Conservation (phyloP, 257 asterid genomes). For the Lithospermum erythrorhizon region DNA sequence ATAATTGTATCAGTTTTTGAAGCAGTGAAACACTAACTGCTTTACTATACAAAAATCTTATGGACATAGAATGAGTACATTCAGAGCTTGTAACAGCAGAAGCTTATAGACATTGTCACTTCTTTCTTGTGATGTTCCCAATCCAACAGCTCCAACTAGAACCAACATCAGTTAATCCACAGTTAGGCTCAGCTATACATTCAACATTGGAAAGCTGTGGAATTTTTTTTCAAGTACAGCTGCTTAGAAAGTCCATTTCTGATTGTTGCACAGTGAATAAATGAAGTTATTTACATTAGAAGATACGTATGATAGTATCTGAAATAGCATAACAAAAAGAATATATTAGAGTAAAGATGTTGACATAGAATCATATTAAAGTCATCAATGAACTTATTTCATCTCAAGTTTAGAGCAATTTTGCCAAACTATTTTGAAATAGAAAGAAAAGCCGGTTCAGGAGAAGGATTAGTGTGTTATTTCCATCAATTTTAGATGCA, state of each 20-base stretch:
- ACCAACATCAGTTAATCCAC: conserved; percentile 17
- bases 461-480: neutral
- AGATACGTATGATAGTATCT: too few relatives aligned
- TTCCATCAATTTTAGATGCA: too few relatives aligned
- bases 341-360: too few relatives aligned
- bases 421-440: too few relatives aligned
- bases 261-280: conserved; percentile 42
- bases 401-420: neutral
- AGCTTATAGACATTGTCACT: conserved; percentile 52
- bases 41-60: conserved; percentile 46
- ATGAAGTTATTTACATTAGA: neutral
- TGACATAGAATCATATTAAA: neutral
- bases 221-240: conserved; percentile 46
- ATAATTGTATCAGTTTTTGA: conserved; percentile 72
- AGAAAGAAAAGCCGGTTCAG: neutral
- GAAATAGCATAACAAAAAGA: neutral
- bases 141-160: conserved; percentile 17
- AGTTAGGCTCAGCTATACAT: conserved; percentile 24
- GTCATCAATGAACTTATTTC: neutral
- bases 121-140: conserved; percentile 33
- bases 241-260: conserved; percentile 45
- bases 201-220: conserved; percentile 38
- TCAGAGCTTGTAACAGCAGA: conserved; percentile 32
- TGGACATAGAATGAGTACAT: conserved; percentile 12
- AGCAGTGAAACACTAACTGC: conserved; percentile 72